Evolutionary conservation across 257 asterid genomes (phyloP), one percentile per base, ranked within the genome.

Genomic region (Capsicum baccatum): DNA sequence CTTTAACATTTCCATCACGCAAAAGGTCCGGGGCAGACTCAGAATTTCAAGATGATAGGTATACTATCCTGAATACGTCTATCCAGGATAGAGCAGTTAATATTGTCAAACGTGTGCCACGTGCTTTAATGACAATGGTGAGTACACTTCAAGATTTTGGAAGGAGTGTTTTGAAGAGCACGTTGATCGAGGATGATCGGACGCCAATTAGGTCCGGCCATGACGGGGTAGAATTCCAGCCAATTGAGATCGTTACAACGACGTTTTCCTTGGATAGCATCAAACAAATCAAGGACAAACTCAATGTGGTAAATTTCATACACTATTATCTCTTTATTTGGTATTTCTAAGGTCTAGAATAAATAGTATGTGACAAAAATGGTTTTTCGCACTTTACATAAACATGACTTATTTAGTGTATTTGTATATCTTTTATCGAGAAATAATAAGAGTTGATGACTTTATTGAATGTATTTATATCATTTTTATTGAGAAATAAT

Each of bases 1-100:
- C 90, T 0, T 50, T 88, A n/a, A 81, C 87, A 8, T 86, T 88
- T 26, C 90, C 90, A 42, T 82, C 89, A 54, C 76, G 82, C 9
- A 80, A 62, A 59, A 42, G 54, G 16, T 55, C 42, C 6, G 21
- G 3, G 9, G 9, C 19, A 3, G 0, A 16, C 15, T 57, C 9
- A 57, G 62, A 6, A 57, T 57, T 57, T 15, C 3, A 57, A 57
- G 62, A 57, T 15, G 19, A 57, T 15, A 2, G 9, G 15, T 57
- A 15, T 57, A 15, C 62, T 15, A 57, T 57, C n/a, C 3, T 57
- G 62, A 57, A 57, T 14, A 55, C 6, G 5, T 6, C 6, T 1
- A 55, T 55, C 13, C 58, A 55, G 58, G 2, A 55, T 55, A 55
- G 21, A 47, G 39, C 26, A 1, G 6, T 21, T 3, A 21, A 42